phyloP scores from a whole-genome alignment of 2,329 filamentous ascomycete species.

The Lithohypha guttulata region DNA sequence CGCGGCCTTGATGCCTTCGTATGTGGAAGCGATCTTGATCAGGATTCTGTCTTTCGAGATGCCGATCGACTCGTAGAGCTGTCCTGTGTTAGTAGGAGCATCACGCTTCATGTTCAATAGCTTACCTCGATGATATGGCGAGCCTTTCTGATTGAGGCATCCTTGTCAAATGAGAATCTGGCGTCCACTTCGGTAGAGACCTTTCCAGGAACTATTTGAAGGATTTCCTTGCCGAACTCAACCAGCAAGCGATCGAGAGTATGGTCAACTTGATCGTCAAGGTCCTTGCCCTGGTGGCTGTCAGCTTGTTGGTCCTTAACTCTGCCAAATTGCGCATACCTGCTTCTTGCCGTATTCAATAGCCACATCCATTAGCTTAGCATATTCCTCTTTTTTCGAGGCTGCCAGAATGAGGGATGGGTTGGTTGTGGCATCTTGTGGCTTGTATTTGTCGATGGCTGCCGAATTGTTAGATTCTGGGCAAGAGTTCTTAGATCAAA shows the following conservation, averaged over 20 bases:
- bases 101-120: slow-evolving; percentile 15
- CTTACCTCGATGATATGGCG: slow-evolving; percentile 89
- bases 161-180: slow-evolving; percentile 85
- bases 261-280: slow-evolving; percentile 77
- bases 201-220: slow-evolving; percentile 93
- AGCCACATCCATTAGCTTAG: slow-evolving; percentile 76
- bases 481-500: slow-evolving; percentile 11
- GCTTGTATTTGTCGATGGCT: slow-evolving; percentile 99
- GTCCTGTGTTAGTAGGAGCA: slow-evolving; percentile 11
- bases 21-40: slow-evolving; percentile 98
- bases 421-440: slow-evolving; percentile 99
- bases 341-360: slow-evolving; percentile 74
- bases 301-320: not conserved
- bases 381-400: slow-evolving; percentile 96
- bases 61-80: slow-evolving; percentile 91
- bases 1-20: slow-evolving; percentile 98
- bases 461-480: slow-evolving; percentile 27
- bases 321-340: slow-evolving; percentile 34
- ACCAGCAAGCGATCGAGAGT: slow-evolving; percentile 91
- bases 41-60: slow-evolving; percentile 89
- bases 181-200: slow-evolving; percentile 98
- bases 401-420: slow-evolving; percentile 96
- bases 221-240: slow-evolving; percentile 95
- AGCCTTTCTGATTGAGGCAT: slow-evolving; percentile 88
- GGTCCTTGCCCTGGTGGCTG: slow-evolving; percentile 39